A percentile compares a stretch with the other conserved stretches of the same genome.
These are phyloP conservation scores for Botrytis cinerea DNA, from an alignment of 2,329 filamentous ascomycete species.

Conservation along the genomic window DNA sequence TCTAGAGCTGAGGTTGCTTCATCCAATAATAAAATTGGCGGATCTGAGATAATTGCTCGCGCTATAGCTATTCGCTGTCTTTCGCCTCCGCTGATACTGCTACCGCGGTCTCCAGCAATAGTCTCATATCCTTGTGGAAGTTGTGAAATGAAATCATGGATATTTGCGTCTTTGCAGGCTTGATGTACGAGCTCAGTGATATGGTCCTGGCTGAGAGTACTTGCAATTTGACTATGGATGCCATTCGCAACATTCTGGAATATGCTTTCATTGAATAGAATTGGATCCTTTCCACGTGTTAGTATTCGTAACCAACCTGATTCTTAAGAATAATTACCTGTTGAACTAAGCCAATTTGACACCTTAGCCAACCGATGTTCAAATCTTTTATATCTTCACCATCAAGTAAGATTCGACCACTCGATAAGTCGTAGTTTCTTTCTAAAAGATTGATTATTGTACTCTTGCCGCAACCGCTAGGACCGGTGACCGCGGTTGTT, in stretches of 20 bases:
- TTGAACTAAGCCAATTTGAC: constrained; percentile 8
- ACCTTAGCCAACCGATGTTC: not conserved
- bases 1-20: constrained; percentile 78
- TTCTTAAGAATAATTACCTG: not conserved
- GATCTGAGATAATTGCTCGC: constrained; percentile 82
- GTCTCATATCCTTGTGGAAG: constrained; percentile 13
- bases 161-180: constrained; percentile 10
- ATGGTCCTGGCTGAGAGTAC: not conserved
- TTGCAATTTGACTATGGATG: not conserved
- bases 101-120: constrained; percentile 75
- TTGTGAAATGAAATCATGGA: not conserved
- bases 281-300: not conserved
- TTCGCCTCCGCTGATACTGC: constrained; percentile 81
- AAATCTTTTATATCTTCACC: not conserved
- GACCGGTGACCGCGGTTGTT: constrained; percentile 85
- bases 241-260: constrained; percentile 1
- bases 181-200: not conserved
- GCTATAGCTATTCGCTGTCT: constrained; percentile 90
- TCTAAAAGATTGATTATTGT: constrained; percentile 76
- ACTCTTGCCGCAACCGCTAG: constrained; percentile 77
- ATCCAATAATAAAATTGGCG: constrained; percentile 78
- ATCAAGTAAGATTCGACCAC: constrained; percentile 13
- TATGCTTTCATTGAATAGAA: constrained; percentile 5
- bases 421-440: constrained; percentile 80
- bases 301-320: not conserved